Evolutionary conservation across 2,329 filamentous ascomycete genomes (phyloP), one percentile per base, ranked within the genome.

Genomic region (Fusarium solani-melongenae): DNA sequence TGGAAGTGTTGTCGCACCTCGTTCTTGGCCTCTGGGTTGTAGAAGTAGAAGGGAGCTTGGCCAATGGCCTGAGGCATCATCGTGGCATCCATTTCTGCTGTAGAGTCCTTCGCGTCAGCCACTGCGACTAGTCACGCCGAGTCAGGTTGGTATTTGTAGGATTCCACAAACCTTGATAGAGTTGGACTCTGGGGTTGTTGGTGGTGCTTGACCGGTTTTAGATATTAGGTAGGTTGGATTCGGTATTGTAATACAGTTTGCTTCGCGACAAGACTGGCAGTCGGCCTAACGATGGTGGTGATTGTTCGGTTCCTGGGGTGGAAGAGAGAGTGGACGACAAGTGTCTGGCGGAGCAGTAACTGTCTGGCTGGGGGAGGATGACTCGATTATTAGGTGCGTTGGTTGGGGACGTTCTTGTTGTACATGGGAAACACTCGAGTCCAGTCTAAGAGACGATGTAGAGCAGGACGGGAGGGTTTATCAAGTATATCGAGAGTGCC

Each of bases 41-140:
- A 97, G 88, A 95, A 96, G 89, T 93, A 95, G 87, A 95, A 97
- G 67, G 93, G 87, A 75, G 92, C 90, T 84, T 93, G 92, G 70
- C 88, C 91, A 87, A 93, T 90, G 79, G 88, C 82, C 83, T 88
- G 90, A 79, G 84, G 80, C 85, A 89, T 87, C 85, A 88, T 85
- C 73, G 82, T 87, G 78, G 89, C 83, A 80, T 94, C 92, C 92
- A 94, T 94, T 86, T 84, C 83, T 81, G 74, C 62, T 74, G 34
- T 62, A 62, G 51, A 67, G 51, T 15, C 49, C 56, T 31, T 65
- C 46, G 55, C 63, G 70, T 74, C 68, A 76, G 76, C 69, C 69
- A 71, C 41, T 57, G 57, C 33, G 33, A 24, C n/a, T 29, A 39
- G 41, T 53, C 51, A 62, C 17, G 34, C 53, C 72, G 33, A 46